Conservation (phyloP, 2,329 filamentous ascomycete genomes). For the Hymenoscyphus linearis region DNA sequence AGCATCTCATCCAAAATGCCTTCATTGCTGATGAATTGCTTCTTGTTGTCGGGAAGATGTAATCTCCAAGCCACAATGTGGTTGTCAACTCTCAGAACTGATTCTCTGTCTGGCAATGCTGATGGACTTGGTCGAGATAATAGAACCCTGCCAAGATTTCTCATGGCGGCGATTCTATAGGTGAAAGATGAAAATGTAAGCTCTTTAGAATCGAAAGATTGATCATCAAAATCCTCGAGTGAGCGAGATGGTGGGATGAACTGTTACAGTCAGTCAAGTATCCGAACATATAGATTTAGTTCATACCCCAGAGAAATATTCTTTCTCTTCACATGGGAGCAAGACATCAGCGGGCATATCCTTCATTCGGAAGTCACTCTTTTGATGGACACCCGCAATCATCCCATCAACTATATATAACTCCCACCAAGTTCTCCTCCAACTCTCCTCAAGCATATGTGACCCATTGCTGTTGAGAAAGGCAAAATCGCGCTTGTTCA, state of each 20-base stretch:
- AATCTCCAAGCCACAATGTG: constrained; percentile 68
- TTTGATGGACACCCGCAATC: constrained; percentile 71
- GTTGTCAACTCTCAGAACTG: constrained; percentile 51
- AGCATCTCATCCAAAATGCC: constrained; percentile 80
- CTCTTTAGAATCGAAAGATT: constrained; percentile 56
- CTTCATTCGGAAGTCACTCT: constrained; percentile 62
- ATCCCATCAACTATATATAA: constrained; percentile 63
- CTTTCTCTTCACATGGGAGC: constrained; percentile 70
- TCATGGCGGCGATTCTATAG: constrained; percentile 74
- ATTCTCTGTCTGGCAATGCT: constrained; percentile 43
- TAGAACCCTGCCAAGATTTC: constrained; percentile 74
- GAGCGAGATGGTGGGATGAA: constrained; percentile 53
- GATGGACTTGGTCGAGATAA: constrained; percentile 40
- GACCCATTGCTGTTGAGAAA: constrained; percentile 56
- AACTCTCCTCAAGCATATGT: constrained; percentile 69
- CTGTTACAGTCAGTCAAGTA: constrained; percentile 40
- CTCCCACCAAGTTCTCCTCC: constrained; percentile 88
- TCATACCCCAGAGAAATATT: constrained; percentile 18
- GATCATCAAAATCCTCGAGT: constrained; percentile 71
- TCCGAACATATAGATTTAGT: neutral
- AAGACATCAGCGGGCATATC: constrained; percentile 61
- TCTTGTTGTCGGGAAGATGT: constrained; percentile 68
- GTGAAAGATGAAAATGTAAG: constrained; percentile 75
- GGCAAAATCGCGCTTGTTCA: constrained; percentile 67
- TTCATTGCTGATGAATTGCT: constrained; percentile 60